A percentile compares a stretch with the other conserved stretches of the same genome.
Conservation (phyloP, 345 rosid genomes). For the Cardamine occulta region DNA sequence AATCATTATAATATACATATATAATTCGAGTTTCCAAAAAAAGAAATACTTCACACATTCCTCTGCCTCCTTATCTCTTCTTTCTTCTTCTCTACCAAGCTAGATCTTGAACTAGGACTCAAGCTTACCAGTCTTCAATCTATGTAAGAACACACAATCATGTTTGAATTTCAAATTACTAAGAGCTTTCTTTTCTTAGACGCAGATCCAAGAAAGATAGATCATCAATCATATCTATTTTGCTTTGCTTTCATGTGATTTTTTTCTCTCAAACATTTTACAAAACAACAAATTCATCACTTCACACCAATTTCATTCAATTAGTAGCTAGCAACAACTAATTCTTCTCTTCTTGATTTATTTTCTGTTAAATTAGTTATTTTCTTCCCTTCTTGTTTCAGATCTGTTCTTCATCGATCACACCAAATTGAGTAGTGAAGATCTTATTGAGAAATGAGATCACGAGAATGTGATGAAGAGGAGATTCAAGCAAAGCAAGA, state of each 20-base stretch:
- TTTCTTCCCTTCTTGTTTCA: slow-evolving; percentile 25
- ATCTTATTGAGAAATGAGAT: slow-evolving; percentile 40
- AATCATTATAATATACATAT: slow-evolving; percentile 39
- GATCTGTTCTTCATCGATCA: slow-evolving; percentile 35
- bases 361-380: neutral
- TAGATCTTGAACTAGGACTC: slow-evolving; percentile 33
- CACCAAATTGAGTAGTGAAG: neutral
- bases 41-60: slow-evolving; percentile 32
- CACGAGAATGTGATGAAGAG: slow-evolving; percentile 50
- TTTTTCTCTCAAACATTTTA: neutral
- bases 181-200: neutral
- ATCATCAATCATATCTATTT: slow-evolving; percentile 8
- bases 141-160: slow-evolving; percentile 26
- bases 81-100: slow-evolving; percentile 25
- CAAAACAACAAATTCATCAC: neutral
- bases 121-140: slow-evolving; percentile 25
- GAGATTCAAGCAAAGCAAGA: slow-evolving; percentile 62
- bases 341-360: slow-evolving; percentile 3
- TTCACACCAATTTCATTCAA: neutral
- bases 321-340: slow-evolving; percentile 1
- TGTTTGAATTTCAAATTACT: slow-evolving; percentile 2
- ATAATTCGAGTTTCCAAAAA: slow-evolving; percentile 32
- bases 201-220: slow-evolving; percentile 7
- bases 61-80: slow-evolving; percentile 36
- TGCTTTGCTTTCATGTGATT: slow-evolving; percentile 24